Conservation (phyloP, 1,284 basidiomycete species). For the Phylloporus sp. region DNA sequence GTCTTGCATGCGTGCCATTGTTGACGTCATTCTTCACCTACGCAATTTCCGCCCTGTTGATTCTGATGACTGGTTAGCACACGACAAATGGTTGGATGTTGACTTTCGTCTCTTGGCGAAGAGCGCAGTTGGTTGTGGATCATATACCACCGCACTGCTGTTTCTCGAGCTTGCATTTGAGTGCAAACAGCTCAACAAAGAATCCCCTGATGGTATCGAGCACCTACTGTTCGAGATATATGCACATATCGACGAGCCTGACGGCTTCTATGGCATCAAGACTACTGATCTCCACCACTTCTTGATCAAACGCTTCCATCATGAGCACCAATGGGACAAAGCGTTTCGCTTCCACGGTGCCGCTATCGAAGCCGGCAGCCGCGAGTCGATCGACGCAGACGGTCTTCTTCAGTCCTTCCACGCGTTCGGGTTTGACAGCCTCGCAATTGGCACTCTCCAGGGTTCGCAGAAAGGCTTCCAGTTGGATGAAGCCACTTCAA, state of each 20-base stretch:
- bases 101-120: constrained; percentile 77
- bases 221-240: constrained; percentile 90
- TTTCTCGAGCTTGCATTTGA: constrained; percentile 87
- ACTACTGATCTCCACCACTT: constrained; percentile 79
- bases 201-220: constrained; percentile 51
- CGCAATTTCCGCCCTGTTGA: constrained; percentile 66
- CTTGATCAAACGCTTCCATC: constrained; percentile 85
- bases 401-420: constrained; percentile 82
- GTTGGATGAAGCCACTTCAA: constrained; percentile 48
- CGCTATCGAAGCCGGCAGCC: constrained; percentile 68
- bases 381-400: constrained; percentile 50
- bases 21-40: constrained; percentile 84
- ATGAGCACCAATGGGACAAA: constrained; percentile 91
- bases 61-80: constrained; percentile 61
- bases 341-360: constrained; percentile 93
- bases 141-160: constrained; percentile 88
- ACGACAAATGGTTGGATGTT: constrained; percentile 87
- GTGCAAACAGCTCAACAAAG: constrained; percentile 44
- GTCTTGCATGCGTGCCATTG: constrained; percentile 68
- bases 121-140: constrained; percentile 80
- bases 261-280: constrained; percentile 95
- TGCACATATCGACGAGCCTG: constrained; percentile 94
- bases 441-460: constrained; percentile 74
- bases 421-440: constrained; percentile 85
- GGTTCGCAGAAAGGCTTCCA: constrained; percentile 46